Evolutionary conservation across 2,329 filamentous ascomycete species (phyloP).

Genomic region (Elsinoe perseae): DNA sequence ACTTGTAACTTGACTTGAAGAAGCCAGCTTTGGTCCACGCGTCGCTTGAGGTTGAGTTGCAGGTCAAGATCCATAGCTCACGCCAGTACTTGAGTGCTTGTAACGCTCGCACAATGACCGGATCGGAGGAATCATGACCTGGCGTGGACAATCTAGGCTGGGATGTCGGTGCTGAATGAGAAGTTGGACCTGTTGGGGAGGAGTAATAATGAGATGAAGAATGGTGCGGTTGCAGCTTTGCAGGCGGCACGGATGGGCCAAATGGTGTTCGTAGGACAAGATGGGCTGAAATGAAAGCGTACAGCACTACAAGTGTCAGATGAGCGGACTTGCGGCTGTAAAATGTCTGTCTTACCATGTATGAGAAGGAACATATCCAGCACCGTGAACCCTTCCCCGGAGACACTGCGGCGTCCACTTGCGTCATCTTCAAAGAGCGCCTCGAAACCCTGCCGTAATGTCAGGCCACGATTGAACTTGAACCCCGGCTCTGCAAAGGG

Average conservation of each 20-base stretch:
- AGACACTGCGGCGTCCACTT: not conserved
- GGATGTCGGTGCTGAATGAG: not conserved
- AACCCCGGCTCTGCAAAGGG: conserved; percentile 13
- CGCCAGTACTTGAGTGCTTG: conserved; percentile 2
- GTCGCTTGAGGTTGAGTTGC: conserved; percentile 11
- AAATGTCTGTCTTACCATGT: not conserved
- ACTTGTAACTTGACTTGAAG: conserved; percentile 14
- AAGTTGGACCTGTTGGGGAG: not conserved
- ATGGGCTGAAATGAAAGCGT: conserved; percentile 15
- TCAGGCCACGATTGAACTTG: conserved; percentile 3
- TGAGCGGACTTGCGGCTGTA: too few species aligned
- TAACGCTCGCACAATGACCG: conserved; percentile 8
- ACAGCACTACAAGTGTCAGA: conserved; percentile 2
- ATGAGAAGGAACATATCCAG: conserved; percentile 16
- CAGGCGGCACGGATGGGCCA: conserved; percentile 4
- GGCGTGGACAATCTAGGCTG: not conserved
- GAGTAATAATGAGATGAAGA: not conserved
- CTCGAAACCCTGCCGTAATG: conserved; percentile 12
- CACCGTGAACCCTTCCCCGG: conserved; percentile 5
- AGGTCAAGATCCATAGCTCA: conserved; percentile 9
- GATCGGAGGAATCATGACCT: not conserved
- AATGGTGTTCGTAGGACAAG: conserved; percentile 12
- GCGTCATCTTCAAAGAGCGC: conserved; percentile 1
- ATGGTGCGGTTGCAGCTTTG: not conserved
- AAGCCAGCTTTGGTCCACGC: conserved; percentile 9